Base-by-base conservation (phyloP, 1,284 basidiomycete genomes). In the Malassezia globosa region DNA sequence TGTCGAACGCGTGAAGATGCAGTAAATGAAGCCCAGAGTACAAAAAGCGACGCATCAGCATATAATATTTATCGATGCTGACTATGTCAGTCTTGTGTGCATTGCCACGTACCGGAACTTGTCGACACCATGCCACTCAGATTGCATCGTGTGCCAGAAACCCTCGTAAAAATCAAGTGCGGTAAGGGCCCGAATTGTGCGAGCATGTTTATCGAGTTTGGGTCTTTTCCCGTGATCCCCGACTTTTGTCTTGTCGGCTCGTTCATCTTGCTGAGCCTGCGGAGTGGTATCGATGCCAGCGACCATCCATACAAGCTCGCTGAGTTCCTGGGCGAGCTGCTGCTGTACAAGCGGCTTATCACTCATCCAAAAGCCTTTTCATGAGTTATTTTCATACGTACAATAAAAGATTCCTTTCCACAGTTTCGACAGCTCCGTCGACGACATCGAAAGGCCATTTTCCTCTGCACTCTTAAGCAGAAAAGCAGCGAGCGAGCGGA, bases 401-500 rank as follows among this genome's bases (percentile, higher is more conserved):
- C 68, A 95, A 73, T 95, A 96, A 73, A 94, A 97, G 43, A 97
- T 79, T 0, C 90, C 92, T 72, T 96, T 95, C 92, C 92, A 96
- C 29, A 96, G 73, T 73, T 89, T 94, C 52, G 80, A 78, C 81
- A 95, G 84, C 69, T 96, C 92, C 22, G 75, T 48, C 47, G 81
- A 79, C 16, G 80, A 73, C 35, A 89, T 18, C 13, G 33, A 21
- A 60, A 61, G 42, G 50, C 23, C 63, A 47, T n/a, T 63, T 48
- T 46, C 63, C 59, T 33, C 55, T 50, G 13, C 55, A 31, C 24
- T 62, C 50, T 1, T 36, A 27, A 42, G 36, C 24, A 70, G 45
- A 69, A 90, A 92, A 1, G 76, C 72, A 0, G 81, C 76, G 2
- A 95, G 78, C 47, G 79, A 81, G 65, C 83, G 82, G 46, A 92